phyloP scores from a whole-genome alignment of 2,329 filamentous ascomycete species.

The Penicillium rolfsii region DNA sequence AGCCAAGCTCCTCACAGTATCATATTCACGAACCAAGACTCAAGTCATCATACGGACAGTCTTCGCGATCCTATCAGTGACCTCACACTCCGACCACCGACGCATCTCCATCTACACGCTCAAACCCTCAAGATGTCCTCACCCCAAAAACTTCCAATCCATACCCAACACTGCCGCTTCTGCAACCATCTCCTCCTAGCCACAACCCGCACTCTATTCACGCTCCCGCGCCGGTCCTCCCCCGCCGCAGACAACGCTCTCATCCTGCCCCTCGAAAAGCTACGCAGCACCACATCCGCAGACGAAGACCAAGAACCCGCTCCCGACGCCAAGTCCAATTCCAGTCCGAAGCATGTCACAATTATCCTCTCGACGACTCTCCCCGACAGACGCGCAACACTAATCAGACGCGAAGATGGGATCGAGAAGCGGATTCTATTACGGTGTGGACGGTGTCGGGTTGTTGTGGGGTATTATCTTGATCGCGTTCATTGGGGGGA shows the following conservation, averaged over 20 bases:
- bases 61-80: neutral
- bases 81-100: neutral
- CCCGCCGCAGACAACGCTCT: constrained; percentile 57
- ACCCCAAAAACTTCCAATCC: constrained; percentile 40
- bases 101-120: neutral
- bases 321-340: neutral
- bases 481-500: constrained; percentile 54
- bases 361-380: constrained; percentile 56
- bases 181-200: constrained; percentile 68
- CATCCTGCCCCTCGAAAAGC: constrained; percentile 58
- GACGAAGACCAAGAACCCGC: constrained; percentile 13
- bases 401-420: constrained; percentile 62
- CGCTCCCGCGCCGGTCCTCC: constrained; percentile 56
- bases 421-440: constrained; percentile 68
- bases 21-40: neutral
- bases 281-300: constrained; percentile 10
- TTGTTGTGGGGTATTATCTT: constrained; percentile 66
- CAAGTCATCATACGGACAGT: neutral
- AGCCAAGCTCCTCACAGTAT: neutral
- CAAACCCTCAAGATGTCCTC: constrained; percentile 6
- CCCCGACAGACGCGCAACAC: constrained; percentile 52
- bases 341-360: constrained; percentile 44
- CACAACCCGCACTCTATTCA: constrained; percentile 56
- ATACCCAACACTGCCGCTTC: constrained; percentile 63
- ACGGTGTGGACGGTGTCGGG: constrained; percentile 63